Evolutionary conservation across 1,284 basidiomycete genomes (phyloP), one percentile per base, ranked within the genome.

Genomic region (Vanrija humicola): DNA sequence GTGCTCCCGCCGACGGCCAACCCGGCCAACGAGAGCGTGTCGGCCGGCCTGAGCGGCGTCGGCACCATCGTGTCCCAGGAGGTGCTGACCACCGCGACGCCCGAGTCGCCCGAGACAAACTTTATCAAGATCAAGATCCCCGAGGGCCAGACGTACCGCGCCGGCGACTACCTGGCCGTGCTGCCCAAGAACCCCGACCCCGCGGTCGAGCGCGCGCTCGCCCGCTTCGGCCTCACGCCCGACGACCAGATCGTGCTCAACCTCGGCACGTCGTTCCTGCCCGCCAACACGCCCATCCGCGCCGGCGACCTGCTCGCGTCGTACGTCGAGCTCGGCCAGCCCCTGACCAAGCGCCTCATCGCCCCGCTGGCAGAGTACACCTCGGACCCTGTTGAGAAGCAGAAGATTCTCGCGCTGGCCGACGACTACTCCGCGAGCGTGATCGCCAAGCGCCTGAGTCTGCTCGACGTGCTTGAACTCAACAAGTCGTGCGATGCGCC

Each of bases 91-190:
- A 45, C 38, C 19, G 53, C 48, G 25, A 56, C 23, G 15, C 21
- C 40, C 14, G 40, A 50, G 9, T 46, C 21, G 29, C 55, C 59
- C 46, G 61, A 61, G 53, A 58, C 50, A n/a, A 58, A 58, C 50
- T 49, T 80, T 54, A 76, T 82, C 38, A 79, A 77, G 76, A 50
- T 82, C 56, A 68, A 77, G 59, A 70, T 82, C 7, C 81, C 81
- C 2, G 73, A 78, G 46, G 75, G 72, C n/a, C 67, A 72, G 57
- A 75, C 71, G 3, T 79, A 77, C 58, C 68, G 76, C 46, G 73
- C 80, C 7, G 81, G 81, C 14, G 81, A 83, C 64, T 82, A 83
- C 60, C 73, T 82, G 21, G 77, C 79, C 0, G 78, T 82, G 19
- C 54, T 65, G 10, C 62, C 65, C 16, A 63, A 61, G 55, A 61